Evolutionary conservation across 305 asterid genomes (phyloP).

Genomic region (Fraxinus platypoda): DNA sequence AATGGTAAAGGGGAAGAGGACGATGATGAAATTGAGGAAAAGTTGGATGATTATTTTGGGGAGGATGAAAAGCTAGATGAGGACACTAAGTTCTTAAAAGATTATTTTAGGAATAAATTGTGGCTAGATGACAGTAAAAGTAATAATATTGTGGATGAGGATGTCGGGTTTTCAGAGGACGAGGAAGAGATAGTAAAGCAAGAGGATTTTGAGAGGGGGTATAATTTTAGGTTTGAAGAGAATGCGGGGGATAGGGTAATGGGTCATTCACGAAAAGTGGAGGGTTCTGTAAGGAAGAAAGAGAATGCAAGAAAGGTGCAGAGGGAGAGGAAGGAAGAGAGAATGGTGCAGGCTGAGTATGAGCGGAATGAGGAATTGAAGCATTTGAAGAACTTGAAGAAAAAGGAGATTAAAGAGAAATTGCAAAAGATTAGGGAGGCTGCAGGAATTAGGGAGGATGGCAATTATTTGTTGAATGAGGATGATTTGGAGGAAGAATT

Average conservation of each 20-base stretch:
- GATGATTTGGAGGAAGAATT: slow-evolving; percentile 81
- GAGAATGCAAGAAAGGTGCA: slow-evolving; percentile 65
- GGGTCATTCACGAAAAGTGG: slow-evolving; percentile 74
- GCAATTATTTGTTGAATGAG: slow-evolving; percentile 42
- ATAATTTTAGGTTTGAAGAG: slow-evolving; percentile 80
- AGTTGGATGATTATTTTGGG: slow-evolving; percentile 69
- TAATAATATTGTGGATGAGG: slow-evolving; percentile 23
- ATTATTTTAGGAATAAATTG: slow-evolving; percentile 58
- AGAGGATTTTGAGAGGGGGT: slow-evolving; percentile 80
- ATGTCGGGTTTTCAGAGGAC: slow-evolving; percentile 55
- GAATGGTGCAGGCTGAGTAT: slow-evolving; percentile 58
- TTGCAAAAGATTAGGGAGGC: slow-evolving; percentile 72
- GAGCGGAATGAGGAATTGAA: slow-evolving; percentile 79
- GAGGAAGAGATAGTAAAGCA: slow-evolving; percentile 81
- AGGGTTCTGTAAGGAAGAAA: slow-evolving; percentile 89
- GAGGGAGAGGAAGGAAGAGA: slow-evolving; percentile 88
- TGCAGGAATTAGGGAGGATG: slow-evolving; percentile 69
- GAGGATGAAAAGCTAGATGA: slow-evolving; percentile 73
- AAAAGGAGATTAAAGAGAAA: slow-evolving; percentile 79
- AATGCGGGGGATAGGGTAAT: slow-evolving; percentile 76
- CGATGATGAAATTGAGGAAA: slow-evolving; percentile 42
- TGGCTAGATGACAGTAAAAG: slow-evolving; percentile 53
- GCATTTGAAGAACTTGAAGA: slow-evolving; percentile 81
- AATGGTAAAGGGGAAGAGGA: slow-evolving; percentile 35
- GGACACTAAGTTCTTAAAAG: slow-evolving; percentile 54